Conservation (phyloP, 2,329 filamentous ascomycete genomes). For the Penicillium glabrum region DNA sequence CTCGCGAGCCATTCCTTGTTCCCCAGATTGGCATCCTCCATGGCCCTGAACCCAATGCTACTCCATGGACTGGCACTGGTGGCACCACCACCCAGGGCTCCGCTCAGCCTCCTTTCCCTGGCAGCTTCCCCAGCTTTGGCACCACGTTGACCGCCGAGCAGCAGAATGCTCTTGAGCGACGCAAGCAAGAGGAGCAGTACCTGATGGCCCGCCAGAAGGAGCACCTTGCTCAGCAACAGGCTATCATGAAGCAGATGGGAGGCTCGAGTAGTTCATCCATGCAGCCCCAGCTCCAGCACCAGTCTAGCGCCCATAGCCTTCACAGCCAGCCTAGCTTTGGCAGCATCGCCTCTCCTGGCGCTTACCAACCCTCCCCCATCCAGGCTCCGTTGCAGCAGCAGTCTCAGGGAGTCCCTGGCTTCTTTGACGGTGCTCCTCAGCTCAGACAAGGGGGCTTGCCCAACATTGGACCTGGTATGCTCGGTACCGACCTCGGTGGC, state of each 20-base stretch:
- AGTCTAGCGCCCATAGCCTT: constrained; percentile 90
- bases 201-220: constrained; percentile 95
- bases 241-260: constrained; percentile 71
- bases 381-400: constrained; percentile 60
- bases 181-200: constrained; percentile 98
- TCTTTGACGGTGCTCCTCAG: constrained; percentile 61
- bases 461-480: constrained; percentile 38
- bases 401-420: constrained; percentile 59
- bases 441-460: constrained; percentile 46
- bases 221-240: constrained; percentile 82
- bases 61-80: constrained; percentile 47
- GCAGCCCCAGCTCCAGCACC: constrained; percentile 74
- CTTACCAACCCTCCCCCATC: constrained; percentile 62
- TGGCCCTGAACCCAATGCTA: constrained; percentile 63
- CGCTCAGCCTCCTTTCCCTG: constrained; percentile 84
- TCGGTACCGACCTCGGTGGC: constrained; percentile 52
- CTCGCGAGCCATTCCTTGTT: constrained; percentile 93
- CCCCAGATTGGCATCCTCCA: constrained; percentile 95
- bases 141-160: constrained; percentile 95
- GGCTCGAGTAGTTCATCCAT: constrained; percentile 58
- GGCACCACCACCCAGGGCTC: constrained; percentile 51
- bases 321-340: constrained; percentile 97
- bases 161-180: constrained; percentile 92
- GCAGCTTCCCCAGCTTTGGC: constrained; percentile 88
- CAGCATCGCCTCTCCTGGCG: constrained; percentile 85